Base-by-base conservation (phyloP, 805 yeast species). In the Teunomyces atbi region DNA sequence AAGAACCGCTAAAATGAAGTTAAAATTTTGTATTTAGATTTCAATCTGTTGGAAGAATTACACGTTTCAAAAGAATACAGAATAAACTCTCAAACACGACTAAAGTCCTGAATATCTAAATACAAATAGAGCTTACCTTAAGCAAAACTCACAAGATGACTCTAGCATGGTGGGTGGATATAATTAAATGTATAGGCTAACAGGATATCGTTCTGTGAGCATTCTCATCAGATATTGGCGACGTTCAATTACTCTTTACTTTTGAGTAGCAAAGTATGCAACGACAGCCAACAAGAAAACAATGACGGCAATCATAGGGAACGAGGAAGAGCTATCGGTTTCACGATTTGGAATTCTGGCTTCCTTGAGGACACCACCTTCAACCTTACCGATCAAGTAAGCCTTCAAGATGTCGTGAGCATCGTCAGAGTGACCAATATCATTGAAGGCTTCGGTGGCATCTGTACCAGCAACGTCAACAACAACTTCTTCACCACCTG, bases 361-460 rank as follows among this genome's bases (percentile, higher is more conserved):
- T 45, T 64, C 65, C 45, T 61, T 60, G 37, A 60, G 50, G 35
- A 79, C 78, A 33, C 78, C 77, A 41, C 83, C 87, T 60, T 90
- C 91, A 44, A 92, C 76, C 44, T 78, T 83, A 54, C 99, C 99
- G 48, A 94, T 78, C 55, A 78, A 73, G 61, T 89, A 71, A 34
- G 78, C 81, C 38, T 70, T 75, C 59, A 94, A 74, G 56, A 85
- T 75, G 58, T 85, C 94, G 57, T 83, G 82, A 34, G 99, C 98
- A 56, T 91, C 97, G 52, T 91, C 97, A 29, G 98, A 89, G 71
- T 94, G 99, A 29, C 99, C 99, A 63, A 94, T 91, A 61, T 89
- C 96, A 55, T 72, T 65, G 52, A 72, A 73, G 2, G 73, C 76
- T 55, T 70, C 76, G 42, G 76, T 73, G 44, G 76, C 74, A 54